Percentiles rank a stretch among this genome's conserved stretches.
These are phyloP conservation scores for Pinus taeda DNA, from an alignment of 75 land plant genomes.

Conservation along the genomic window DNA sequence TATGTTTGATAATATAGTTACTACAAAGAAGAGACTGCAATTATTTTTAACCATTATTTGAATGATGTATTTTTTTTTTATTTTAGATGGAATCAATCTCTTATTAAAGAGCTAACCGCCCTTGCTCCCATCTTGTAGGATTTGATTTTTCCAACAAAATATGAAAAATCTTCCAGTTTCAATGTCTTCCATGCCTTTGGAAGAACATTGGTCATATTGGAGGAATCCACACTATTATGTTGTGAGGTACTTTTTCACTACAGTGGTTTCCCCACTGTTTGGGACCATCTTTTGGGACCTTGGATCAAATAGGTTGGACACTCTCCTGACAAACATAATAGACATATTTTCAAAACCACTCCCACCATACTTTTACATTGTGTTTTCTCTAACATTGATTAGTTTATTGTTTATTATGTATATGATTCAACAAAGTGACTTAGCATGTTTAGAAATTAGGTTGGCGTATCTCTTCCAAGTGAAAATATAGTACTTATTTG, in stretches of 20 bases:
- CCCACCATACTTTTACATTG: too few species aligned
- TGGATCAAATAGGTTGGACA: constrained; percentile 53
- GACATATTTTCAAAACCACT: too few species aligned
- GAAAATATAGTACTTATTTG: background rate
- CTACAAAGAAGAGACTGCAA: background rate
- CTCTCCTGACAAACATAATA: too few species aligned
- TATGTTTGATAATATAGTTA: background rate
- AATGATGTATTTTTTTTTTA: constrained; percentile 20
- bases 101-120: constrained; percentile 60
- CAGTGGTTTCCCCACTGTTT: constrained; percentile 53
- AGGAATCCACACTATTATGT: constrained; percentile 76
- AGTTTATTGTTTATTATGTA: too few species aligned
- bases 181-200: constrained; percentile 76
- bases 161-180: constrained; percentile 54
- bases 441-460: constrained; percentile 16
- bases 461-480: background rate
- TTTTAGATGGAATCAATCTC: constrained; percentile 58
- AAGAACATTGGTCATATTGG: constrained; percentile 85
- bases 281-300: constrained; percentile 86
- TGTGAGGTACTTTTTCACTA: constrained; percentile 66
- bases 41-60: background rate
- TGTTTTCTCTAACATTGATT: too few species aligned
- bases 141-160: constrained; percentile 12
- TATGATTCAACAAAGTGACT: background rate
- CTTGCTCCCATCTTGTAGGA: constrained; percentile 48